Conservation (phyloP, 106 monocot species). For the Narthecium ossifragum region DNA sequence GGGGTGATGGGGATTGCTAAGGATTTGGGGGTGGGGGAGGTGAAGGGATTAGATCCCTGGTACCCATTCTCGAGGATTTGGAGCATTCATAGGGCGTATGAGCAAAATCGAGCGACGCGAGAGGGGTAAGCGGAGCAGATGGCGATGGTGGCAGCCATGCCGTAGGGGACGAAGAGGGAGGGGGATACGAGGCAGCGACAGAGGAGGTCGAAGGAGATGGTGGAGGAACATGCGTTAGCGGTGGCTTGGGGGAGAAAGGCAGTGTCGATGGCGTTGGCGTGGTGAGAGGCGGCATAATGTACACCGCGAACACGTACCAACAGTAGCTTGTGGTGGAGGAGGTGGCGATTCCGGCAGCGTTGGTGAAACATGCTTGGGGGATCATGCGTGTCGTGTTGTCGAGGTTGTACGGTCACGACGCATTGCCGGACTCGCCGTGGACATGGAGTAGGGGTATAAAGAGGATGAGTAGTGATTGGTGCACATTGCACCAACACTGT, state of each 20-base stretch:
- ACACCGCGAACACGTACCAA: no score
- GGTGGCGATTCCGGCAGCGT: slow-evolving; percentile 29
- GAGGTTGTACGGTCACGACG: slow-evolving; percentile 65
- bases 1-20: no score
- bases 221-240: slow-evolving; percentile 40
- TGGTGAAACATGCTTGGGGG: slow-evolving; percentile 50
- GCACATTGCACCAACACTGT: no score
- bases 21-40: no score
- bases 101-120: no score
- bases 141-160: no score
- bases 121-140: no score
- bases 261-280: slow-evolving; percentile 48
- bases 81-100: no score
- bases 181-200: slow-evolving; percentile 35
- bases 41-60: no score
- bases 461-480: background rate
- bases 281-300: slow-evolving; percentile 51
- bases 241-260: slow-evolving; percentile 47
- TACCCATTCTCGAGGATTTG: no score
- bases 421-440: slow-evolving; percentile 3
- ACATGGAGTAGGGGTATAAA: slow-evolving; percentile 5
- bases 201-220: slow-evolving; percentile 40
- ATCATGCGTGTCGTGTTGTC: slow-evolving; percentile 30
- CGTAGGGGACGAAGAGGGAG: slow-evolving; percentile 53
- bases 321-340: slow-evolving; percentile 79